Evolutionary conservation across 2,329 filamentous ascomycete genomes (phyloP), one percentile per base, ranked within the genome.

Genomic region (Septoria linicola): DNA sequence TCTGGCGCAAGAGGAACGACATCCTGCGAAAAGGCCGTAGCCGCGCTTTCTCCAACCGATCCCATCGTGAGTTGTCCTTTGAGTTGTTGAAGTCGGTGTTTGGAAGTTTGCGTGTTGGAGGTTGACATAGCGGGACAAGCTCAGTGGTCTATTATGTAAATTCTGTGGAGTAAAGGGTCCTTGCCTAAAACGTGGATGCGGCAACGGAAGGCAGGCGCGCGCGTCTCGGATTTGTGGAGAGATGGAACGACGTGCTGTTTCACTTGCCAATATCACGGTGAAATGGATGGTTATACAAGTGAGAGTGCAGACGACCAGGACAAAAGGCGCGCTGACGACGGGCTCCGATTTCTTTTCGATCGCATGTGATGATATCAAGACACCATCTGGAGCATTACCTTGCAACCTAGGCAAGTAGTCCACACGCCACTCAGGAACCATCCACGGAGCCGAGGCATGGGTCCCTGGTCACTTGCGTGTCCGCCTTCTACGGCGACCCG

Each of bases 1-100:
- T 96, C 91, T 41, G 93, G 91, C 55, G 93, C 93, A 40, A 63
- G 63, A 31, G 62, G 60, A 17, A 62, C 61, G 52, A 61, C 55
- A 44, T 63, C 61, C 19, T 58, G 51, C 23, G 51, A 51, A 54
- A 66, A 66, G 25, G 58, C 57, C 7, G 62, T 55, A 42, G 56
- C 54, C 36, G 54, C 51, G 13, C 53, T 49, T 35, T 52, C 55
- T 31, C 46, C 48, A 37, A 54, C 42, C 14, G 45, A 53, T 25
- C 53, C 55, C 57, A 63, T 62, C 5, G 25, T 41, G 11, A 41
- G 17, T 49, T 65, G 62, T 39, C 47, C 59, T 49, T 58, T 41
- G 32, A 63, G 54, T 55, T 68, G 66, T 45, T 58, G 49, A 16
- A 65, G 55, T 55, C 63, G 52, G 34, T 42, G 40, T 19, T 79